Evolutionary conservation across 495 filamentous ascomycete species (phyloP).

Genomic region (Penicillium herquei): DNA sequence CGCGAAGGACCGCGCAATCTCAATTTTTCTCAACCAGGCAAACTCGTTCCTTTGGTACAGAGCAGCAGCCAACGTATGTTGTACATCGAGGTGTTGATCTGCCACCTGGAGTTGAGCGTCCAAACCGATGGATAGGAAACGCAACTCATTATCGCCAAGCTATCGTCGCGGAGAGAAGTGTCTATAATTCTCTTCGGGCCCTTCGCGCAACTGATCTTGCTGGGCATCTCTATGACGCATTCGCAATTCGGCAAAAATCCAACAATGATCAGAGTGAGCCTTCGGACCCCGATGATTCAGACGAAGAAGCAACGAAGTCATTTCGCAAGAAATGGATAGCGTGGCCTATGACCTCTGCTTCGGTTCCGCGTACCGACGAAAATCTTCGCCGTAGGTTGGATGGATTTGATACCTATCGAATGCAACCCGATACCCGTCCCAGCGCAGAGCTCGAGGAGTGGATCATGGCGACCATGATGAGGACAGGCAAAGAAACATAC

Average conservation of each 20-base stretch:
- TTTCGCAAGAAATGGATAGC: conserved; percentile 66
- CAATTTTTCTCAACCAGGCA: not conserved
- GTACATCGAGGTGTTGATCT: conserved; percentile 25
- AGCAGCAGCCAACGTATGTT: conserved; percentile 11
- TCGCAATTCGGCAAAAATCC: conserved; percentile 53
- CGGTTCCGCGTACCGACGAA: conserved; percentile 59
- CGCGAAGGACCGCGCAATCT: not conserved
- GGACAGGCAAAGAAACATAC: conserved; percentile 64
- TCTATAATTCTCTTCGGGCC: conserved; percentile 56
- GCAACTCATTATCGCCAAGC: conserved; percentile 57
- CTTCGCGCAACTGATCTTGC: conserved; percentile 60
- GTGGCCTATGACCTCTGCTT: conserved; percentile 65
- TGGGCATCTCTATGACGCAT: conserved; percentile 74
- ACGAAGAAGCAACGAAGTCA: conserved; percentile 13
- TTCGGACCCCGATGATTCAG: conserved; percentile 23
- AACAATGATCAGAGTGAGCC: conserved; percentile 25
- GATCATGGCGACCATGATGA: conserved; percentile 59
- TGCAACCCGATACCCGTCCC: conserved; percentile 39
- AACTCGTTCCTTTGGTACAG: not conserved
- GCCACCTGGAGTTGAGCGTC: conserved; percentile 33
- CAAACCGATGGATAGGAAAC: conserved; percentile 53
- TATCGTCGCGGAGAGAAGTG: conserved; percentile 57
- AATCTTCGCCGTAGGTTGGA: conserved; percentile 38
- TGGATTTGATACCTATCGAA: conserved; percentile 46
- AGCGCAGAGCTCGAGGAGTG: conserved; percentile 65